Conservation (phyloP, 345 rosid species). For the Citrus mangshanensis region DNA sequence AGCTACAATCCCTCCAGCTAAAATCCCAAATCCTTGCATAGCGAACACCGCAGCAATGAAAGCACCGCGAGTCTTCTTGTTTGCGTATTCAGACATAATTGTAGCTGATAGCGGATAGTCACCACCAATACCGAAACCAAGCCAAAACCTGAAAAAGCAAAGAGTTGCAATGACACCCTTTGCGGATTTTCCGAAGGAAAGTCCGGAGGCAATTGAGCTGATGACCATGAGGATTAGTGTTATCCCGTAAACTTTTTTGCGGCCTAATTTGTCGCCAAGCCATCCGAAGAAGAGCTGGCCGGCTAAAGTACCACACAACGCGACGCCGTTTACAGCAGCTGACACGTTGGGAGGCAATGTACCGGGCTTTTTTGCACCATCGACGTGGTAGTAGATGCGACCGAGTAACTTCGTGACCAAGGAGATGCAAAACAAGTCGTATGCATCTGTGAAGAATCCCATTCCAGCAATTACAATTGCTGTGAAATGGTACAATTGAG, state of each 20-base stretch:
- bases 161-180: conserved; percentile 56
- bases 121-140: conserved; percentile 84
- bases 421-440: conserved; percentile 77
- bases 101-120: conserved; percentile 88
- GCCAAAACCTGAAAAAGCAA: conserved; percentile 85
- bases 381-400: conserved; percentile 54
- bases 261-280: conserved; percentile 82
- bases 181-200: conserved; percentile 42
- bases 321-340: conserved; percentile 73
- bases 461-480: conserved; percentile 71
- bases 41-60: conserved; percentile 76
- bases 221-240: conserved; percentile 65
- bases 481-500: conserved; percentile 58
- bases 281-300: conserved; percentile 86
- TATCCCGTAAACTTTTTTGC: conserved; percentile 62
- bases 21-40: conserved; percentile 81
- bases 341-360: conserved; percentile 49
- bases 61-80: conserved; percentile 69
- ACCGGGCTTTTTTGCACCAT: conserved; percentile 51
- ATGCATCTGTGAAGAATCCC: conserved; percentile 87
- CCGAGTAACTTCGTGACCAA: conserved; percentile 71
- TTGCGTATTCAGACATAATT: conserved; percentile 83
- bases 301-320: conserved; percentile 63
- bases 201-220: conserved; percentile 58
- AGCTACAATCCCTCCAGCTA: conserved; percentile 57